These are phyloP conservation scores for Clonostachys rhizophaga DNA, from an alignment of 2,329 filamentous ascomycete genomes.

Conservation along the genomic window DNA sequence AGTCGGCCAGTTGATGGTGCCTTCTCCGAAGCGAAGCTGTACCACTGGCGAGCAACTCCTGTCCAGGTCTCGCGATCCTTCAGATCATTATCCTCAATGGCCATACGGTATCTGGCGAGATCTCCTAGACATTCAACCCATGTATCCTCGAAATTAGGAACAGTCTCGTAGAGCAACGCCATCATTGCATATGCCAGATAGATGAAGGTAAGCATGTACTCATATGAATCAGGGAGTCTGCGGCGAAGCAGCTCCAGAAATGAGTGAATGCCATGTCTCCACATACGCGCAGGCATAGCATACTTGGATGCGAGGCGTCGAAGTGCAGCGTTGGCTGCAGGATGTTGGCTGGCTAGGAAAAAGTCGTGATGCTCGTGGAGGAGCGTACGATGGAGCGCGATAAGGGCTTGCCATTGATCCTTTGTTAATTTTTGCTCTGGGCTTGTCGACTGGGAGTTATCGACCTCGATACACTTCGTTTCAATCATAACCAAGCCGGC, in stretches of 20 bases:
- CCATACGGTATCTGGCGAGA: constrained; percentile 79
- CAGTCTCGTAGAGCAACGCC: constrained; percentile 79
- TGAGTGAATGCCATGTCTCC: constrained; percentile 85
- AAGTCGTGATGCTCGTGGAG: constrained; percentile 83
- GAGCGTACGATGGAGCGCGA: constrained; percentile 75
- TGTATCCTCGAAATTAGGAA: constrained; percentile 76
- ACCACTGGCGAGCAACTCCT: constrained; percentile 77
- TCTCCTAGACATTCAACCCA: constrained; percentile 95
- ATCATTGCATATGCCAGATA: constrained; percentile 89
- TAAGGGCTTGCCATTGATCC: constrained; percentile 81
- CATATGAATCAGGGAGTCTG: constrained; percentile 68
- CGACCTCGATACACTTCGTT: constrained; percentile 79
- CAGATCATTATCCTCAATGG: constrained; percentile 79
- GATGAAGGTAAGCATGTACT: constrained; percentile 90
- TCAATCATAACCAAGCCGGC: constrained; percentile 83
- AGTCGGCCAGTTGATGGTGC: constrained; percentile 72
- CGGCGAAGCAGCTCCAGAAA: constrained; percentile 76
- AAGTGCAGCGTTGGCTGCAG: constrained; percentile 65
- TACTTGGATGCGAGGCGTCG: constrained; percentile 72
- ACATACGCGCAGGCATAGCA: constrained; percentile 89
- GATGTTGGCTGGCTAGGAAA: constrained; percentile 83
- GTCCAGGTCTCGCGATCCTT: constrained; percentile 78
- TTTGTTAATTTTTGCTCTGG: constrained; percentile 31
- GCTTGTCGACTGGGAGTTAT: constrained; percentile 50
- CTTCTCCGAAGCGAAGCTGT: constrained; percentile 73